These are phyloP conservation scores for Phytophthora podocarpi DNA, from an alignment of 352 stramenopile species.

Conservation along the genomic window DNA sequence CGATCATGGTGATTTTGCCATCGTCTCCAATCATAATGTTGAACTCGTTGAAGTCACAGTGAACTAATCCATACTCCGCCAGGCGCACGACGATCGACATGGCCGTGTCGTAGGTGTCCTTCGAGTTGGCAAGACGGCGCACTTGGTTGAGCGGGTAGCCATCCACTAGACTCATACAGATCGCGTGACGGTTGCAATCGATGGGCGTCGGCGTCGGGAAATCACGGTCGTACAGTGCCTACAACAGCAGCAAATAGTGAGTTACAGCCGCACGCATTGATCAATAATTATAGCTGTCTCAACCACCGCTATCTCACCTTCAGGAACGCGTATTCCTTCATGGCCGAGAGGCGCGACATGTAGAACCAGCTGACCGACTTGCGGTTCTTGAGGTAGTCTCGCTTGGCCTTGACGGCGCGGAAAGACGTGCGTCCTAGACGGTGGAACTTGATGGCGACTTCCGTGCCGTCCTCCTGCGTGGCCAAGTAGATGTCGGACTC, in stretches of 20 bases:
- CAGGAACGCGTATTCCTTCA: slow-evolving; percentile 99
- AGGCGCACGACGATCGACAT: slow-evolving; percentile 97
- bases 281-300: neutral
- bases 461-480: slow-evolving; percentile 92
- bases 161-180: slow-evolving; percentile 97
- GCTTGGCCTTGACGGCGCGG: slow-evolving; percentile 96
- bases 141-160: slow-evolving; percentile 97
- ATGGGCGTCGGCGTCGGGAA: slow-evolving; percentile 98
- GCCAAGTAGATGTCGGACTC: slow-evolving; percentile 99
- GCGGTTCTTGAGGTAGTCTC: slow-evolving; percentile 98
- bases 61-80: slow-evolving; percentile 97
- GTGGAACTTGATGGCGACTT: slow-evolving; percentile 99
- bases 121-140: slow-evolving; percentile 90
- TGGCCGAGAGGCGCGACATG: slow-evolving; percentile 97
- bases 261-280: neutral
- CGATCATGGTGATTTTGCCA: slow-evolving; percentile 98
- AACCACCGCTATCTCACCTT: slow-evolving; percentile 57
- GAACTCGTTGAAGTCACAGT: slow-evolving; percentile 99
- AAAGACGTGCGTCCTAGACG: slow-evolving; percentile 99
- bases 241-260: slow-evolving; percentile 12
- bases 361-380: slow-evolving; percentile 98
- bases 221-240: slow-evolving; percentile 93
- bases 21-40: slow-evolving; percentile 98
- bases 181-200: slow-evolving; percentile 97
- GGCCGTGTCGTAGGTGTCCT: slow-evolving; percentile 94